These are phyloP conservation scores for Lentinula detonsa DNA, from an alignment of 768 basidiomycete genomes.

Conservation along the genomic window DNA sequence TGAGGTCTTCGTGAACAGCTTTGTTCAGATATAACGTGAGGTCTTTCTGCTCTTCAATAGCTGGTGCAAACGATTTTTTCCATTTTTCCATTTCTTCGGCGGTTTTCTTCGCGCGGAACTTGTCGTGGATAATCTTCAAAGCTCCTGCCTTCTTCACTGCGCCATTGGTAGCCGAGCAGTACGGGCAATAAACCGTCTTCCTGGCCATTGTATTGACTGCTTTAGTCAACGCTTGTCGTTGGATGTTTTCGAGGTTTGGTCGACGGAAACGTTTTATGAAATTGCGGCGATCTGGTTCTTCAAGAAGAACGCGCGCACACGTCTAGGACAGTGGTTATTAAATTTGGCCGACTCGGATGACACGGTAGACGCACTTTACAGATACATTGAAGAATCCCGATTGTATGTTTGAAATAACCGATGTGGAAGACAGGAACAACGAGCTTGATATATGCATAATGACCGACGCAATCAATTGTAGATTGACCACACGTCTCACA, in stretches of 20 bases:
- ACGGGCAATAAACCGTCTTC: conserved; percentile 87
- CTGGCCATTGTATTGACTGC: conserved; percentile 81
- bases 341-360: background rate
- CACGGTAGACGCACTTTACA: conserved; percentile 68
- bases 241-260: conserved; percentile 87
- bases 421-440: conserved; percentile 97
- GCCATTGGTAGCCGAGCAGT: conserved; percentile 92
- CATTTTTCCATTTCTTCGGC: conserved; percentile 85
- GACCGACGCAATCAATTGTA: conserved; percentile 93
- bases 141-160: conserved; percentile 87
- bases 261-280: conserved; percentile 90
- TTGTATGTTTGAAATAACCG: conserved; percentile 95
- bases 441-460: conserved; percentile 98
- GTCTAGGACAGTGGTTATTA: conserved; percentile 39
- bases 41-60: conserved; percentile 84
- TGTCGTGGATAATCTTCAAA: conserved; percentile 96
- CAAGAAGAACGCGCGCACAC: conserved; percentile 87
- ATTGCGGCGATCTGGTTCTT: conserved; percentile 77
- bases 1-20: conserved; percentile 87
- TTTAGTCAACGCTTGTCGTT: conserved; percentile 77
- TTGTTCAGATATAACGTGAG: conserved; percentile 79
- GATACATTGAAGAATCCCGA: conserved; percentile 88
- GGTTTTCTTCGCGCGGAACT: conserved; percentile 91
- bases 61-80: conserved; percentile 74
- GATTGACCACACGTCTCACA: conserved; percentile 95